A percentile compares a stretch with the other conserved stretches of the same genome.
Evolutionary conservation across 257 asterid species (phyloP).

Genomic region (Linaria vulgaris): DNA sequence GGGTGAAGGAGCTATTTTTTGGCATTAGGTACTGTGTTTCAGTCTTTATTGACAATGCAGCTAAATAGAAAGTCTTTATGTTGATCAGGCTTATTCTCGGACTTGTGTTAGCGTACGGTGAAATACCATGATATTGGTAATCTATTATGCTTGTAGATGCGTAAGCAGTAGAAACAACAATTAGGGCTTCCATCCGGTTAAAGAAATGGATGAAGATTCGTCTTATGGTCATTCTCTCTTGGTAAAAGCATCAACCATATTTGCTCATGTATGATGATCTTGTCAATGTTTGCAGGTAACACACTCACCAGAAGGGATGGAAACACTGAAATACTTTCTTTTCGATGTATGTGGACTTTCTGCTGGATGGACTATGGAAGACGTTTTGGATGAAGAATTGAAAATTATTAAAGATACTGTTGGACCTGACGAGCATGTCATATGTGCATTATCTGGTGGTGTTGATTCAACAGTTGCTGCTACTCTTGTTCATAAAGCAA

Average conservation of each 20-base stretch:
- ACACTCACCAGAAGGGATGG: conserved; percentile 93
- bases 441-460: conserved; percentile 97
- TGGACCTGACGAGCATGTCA: conserved; percentile 77
- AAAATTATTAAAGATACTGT: conserved; percentile 61
- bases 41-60: neutral
- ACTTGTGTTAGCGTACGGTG: too few species aligned
- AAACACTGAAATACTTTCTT: conserved; percentile 69
- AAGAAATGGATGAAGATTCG: too few species aligned
- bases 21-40: neutral
- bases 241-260: neutral
- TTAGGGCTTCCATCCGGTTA: too few species aligned
- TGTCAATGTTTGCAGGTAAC: conserved; percentile 62
- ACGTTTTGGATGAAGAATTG: conserved; percentile 83
- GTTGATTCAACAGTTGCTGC: conserved; percentile 98
- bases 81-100: neutral
- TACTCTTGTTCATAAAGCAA: conserved; percentile 89
- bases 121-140: too few species aligned
- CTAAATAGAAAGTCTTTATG: neutral
- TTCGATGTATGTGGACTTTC: conserved; percentile 73
- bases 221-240: too few species aligned
- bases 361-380: conserved; percentile 89
- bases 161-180: too few species aligned
- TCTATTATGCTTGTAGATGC: too few species aligned
- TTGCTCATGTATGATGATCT: neutral
- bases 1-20: neutral